A percentile compares a stretch with the other conserved stretches of the same genome.
These are phyloP conservation scores for Parascedosporium putredinis DNA, from an alignment of 2,329 filamentous ascomycete species.

Conservation along the genomic window DNA sequence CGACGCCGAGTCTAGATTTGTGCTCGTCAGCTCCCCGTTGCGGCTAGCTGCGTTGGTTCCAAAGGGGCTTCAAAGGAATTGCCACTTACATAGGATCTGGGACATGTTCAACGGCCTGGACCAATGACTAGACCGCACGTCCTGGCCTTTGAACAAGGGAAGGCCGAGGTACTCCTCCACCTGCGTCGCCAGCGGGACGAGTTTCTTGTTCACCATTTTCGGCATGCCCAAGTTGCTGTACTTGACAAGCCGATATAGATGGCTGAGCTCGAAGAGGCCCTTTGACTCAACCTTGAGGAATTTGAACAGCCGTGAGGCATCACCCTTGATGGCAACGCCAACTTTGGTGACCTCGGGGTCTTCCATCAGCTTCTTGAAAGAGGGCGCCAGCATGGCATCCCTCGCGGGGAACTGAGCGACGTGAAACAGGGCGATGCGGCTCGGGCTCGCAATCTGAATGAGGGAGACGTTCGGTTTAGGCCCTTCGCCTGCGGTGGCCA, in stretches of 20 bases:
- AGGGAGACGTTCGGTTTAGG: slow-evolving; percentile 65
- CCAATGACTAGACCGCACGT: slow-evolving; percentile 70
- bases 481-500: slow-evolving; percentile 33
- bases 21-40: too few relatives aligned
- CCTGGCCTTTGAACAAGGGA: slow-evolving; percentile 62
- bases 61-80: background rate
- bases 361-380: slow-evolving; percentile 63
- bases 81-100: slow-evolving; percentile 59
- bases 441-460: slow-evolving; percentile 70
- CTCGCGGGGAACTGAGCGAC: slow-evolving; percentile 50
- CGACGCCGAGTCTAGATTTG: slow-evolving; percentile 57
- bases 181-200: slow-evolving; percentile 58
- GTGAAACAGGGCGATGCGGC: slow-evolving; percentile 73
- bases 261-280: slow-evolving; percentile 71
- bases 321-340: slow-evolving; percentile 66
- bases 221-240: slow-evolving; percentile 39
- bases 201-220: slow-evolving; percentile 51
- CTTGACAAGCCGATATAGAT: slow-evolving; percentile 69
- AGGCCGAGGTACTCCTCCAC: slow-evolving; percentile 61
- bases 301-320: slow-evolving; percentile 57
- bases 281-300: slow-evolving; percentile 52
- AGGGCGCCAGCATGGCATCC: slow-evolving; percentile 56
- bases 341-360: slow-evolving; percentile 59
- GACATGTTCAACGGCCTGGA: slow-evolving; percentile 44
- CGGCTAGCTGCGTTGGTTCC: too few relatives aligned